Evolutionary conservation across 2,329 filamentous ascomycete genomes (phyloP).

Genomic region (Albophoma yamanashiensis): DNA sequence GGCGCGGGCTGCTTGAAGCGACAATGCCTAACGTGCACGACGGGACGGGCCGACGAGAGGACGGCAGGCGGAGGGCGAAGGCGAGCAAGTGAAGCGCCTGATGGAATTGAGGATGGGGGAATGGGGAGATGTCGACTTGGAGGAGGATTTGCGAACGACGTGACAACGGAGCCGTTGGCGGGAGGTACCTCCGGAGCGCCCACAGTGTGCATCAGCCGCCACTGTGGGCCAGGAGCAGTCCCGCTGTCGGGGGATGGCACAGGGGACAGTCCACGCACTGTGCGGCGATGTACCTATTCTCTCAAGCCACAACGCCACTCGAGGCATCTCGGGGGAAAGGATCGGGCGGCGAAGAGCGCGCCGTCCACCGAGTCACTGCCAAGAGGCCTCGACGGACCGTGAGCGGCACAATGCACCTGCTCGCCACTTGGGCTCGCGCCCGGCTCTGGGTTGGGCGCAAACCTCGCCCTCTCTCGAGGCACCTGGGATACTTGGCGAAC

Average conservation of each 20-base stretch:
- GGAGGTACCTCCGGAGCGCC: background rate
- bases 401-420: background rate
- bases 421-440: background rate
- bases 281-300: background rate
- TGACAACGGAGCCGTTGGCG: background rate
- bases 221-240: background rate
- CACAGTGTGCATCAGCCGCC: background rate
- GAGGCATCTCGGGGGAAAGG: background rate
- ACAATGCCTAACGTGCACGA: background rate
- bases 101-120: background rate
- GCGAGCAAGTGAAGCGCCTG: background rate
- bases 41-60: background rate
- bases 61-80: background rate
- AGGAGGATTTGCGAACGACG: background rate
- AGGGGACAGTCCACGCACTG: background rate
- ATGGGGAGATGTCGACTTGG: background rate
- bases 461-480: background rate
- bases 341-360: background rate
- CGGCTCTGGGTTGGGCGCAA: background rate
- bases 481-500: background rate
- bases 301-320: background rate
- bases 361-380: background rate
- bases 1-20: background rate
- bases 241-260: no score
- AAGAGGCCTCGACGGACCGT: background rate